A percentile compares a stretch with the other conserved stretches of the same genome.
Evolutionary conservation across 2,329 filamentous ascomycete species (phyloP).

Genomic region (Diaporthe ampelina): DNA sequence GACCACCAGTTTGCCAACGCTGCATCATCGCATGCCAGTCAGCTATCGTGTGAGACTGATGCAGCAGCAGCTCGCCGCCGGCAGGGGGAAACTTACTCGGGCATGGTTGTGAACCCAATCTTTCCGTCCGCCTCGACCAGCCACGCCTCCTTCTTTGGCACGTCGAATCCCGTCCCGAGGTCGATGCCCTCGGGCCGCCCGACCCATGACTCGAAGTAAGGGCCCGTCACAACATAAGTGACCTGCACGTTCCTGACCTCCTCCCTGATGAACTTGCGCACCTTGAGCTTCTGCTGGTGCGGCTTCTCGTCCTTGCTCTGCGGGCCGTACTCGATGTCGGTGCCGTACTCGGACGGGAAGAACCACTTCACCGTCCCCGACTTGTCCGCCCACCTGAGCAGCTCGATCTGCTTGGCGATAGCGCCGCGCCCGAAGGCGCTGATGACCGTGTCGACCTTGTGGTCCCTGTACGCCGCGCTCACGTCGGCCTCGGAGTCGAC

Average conservation of each 20-base stretch:
- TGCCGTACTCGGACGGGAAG: conserved; percentile 78
- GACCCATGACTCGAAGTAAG: conserved; percentile 76
- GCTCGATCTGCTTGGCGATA: conserved; percentile 70
- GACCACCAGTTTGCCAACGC: conserved; percentile 76
- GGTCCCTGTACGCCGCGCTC: conserved; percentile 66
- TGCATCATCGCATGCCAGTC: conserved; percentile 47
- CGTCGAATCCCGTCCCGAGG: conserved; percentile 70
- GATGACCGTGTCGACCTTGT: conserved; percentile 74
- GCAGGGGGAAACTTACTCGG: conserved; percentile 67
- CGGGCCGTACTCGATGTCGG: conserved; percentile 73
- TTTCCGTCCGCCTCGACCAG: conserved; percentile 73
- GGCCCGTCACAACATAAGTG: conserved; percentile 79
- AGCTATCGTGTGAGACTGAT: neutral
- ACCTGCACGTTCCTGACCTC: conserved; percentile 67
- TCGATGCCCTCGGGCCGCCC: conserved; percentile 53
- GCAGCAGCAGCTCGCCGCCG: neutral
- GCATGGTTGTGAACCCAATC: conserved; percentile 79
- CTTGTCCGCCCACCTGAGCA: conserved; percentile 72
- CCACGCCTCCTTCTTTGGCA: conserved; percentile 67
- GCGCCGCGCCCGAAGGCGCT: conserved; percentile 75
- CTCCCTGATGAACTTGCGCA: conserved; percentile 72
- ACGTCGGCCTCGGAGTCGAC: conserved; percentile 66
- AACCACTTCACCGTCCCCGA: conserved; percentile 71
- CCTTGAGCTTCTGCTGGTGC: conserved; percentile 78
- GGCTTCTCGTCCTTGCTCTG: conserved; percentile 72